Conservation (phyloP, 1,139 yeast genomes). For the Diutina sp. region DNA sequence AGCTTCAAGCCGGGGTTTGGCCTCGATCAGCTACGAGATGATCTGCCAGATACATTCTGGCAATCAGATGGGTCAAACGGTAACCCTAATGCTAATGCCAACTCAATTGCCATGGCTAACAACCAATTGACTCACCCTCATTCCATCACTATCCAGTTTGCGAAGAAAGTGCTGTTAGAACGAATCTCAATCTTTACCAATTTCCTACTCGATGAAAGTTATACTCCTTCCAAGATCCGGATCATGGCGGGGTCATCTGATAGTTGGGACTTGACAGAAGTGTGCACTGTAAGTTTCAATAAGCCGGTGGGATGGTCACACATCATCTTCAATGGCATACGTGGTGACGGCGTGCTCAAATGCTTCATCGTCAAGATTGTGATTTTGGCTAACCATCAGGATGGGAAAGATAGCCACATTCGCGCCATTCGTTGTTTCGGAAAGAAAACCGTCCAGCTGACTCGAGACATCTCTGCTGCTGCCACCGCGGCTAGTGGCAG, state of each 20-base stretch:
- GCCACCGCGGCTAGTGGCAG: neutral
- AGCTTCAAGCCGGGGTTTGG: slow-evolving; percentile 68
- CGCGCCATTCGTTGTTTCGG: slow-evolving; percentile 47
- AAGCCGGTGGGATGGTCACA: slow-evolving; percentile 86
- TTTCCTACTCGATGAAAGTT: slow-evolving; percentile 69
- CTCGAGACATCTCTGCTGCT: neutral
- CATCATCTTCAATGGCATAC: slow-evolving; percentile 48
- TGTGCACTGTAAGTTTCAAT: slow-evolving; percentile 48
- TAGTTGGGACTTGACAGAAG: slow-evolving; percentile 66
- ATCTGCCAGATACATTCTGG: slow-evolving; percentile 72
- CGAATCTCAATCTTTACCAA: slow-evolving; percentile 62
- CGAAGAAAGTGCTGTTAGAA: slow-evolving; percentile 62
- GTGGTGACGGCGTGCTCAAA: slow-evolving; percentile 49
- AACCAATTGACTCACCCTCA: slow-evolving; percentile 65
- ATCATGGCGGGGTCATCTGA: slow-evolving; percentile 74
- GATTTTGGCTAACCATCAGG: slow-evolving; percentile 80
- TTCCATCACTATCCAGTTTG: slow-evolving; percentile 64
- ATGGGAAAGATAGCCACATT: slow-evolving; percentile 91
- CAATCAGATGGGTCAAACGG: slow-evolving; percentile 75
- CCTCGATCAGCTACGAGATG: slow-evolving; percentile 57
- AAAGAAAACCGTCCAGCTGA: slow-evolving; percentile 4
- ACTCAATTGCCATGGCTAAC: slow-evolving; percentile 16
- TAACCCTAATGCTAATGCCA: slow-evolving; percentile 11
- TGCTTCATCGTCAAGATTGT: slow-evolving; percentile 61
- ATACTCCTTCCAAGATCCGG: slow-evolving; percentile 69